phyloP scores from a whole-genome alignment of 2,329 filamentous ascomycete genomes.

The Fusarium kyushuense region DNA sequence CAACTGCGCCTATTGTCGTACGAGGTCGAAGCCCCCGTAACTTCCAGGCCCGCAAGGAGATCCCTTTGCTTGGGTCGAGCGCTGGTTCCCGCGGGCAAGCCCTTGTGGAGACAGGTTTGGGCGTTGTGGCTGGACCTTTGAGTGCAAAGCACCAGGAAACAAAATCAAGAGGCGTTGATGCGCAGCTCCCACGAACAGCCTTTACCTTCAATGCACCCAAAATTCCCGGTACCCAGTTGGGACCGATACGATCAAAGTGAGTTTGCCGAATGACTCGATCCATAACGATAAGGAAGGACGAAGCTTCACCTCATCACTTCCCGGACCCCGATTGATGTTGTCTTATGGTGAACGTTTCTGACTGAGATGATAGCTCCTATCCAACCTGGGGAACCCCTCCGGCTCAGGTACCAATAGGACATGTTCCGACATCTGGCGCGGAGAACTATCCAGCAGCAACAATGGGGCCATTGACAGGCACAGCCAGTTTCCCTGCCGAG shows the following conservation, averaged over 20 bases:
- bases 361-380: conserved; percentile 63
- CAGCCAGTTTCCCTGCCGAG: conserved; percentile 62
- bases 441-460: conserved; percentile 63
- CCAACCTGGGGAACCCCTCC: conserved; percentile 65
- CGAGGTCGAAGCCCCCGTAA: conserved; percentile 93
- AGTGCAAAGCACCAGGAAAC: conserved; percentile 66
- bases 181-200: conserved; percentile 67
- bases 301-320: background rate
- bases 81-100: conserved; percentile 83
- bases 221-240: conserved; percentile 65
- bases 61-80: conserved; percentile 83
- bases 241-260: conserved; percentile 69
- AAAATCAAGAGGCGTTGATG: conserved; percentile 63
- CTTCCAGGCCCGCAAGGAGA: conserved; percentile 93
- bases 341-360: conserved; percentile 34
- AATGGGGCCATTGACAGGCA: conserved; percentile 63
- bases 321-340: background rate
- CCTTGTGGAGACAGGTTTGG: conserved; percentile 71
- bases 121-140: conserved; percentile 69
- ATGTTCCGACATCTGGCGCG: conserved; percentile 61
- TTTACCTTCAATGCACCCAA: conserved; percentile 71
- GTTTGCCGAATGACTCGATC: conserved; percentile 46
- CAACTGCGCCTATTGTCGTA: conserved; percentile 92
- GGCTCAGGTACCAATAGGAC: conserved; percentile 59
- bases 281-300: background rate